Base-by-base conservation (phyloP, 257 asterid genomes). In the Scutellaria barbata region DNA sequence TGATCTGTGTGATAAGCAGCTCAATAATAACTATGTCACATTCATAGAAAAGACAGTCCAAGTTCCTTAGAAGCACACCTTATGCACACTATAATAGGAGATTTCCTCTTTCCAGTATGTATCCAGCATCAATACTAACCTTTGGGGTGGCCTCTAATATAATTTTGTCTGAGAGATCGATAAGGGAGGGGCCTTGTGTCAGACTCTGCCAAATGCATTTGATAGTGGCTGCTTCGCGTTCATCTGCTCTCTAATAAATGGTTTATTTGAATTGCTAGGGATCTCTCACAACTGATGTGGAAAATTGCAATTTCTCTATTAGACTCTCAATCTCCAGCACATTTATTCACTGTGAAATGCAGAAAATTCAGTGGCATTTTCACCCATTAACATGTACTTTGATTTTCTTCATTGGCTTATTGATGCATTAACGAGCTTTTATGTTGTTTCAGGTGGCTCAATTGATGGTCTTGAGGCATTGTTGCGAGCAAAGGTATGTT, bases 401-500 rank as follows among this genome's bases (percentile, higher is more conserved):
- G 61, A 52, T 69, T 69, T 51, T 75, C 65, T 61, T 45, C 30
- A 10, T 56, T 47, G 61, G 63, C 55, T 75, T 35, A 43, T 7
- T 54, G 57, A 40, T 69, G 73, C 66, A 55, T 37, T 77, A 20
- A 68, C 79, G 72, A 58, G 48, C 57, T 39, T 50, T 54, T 22
- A 61, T 80, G 42, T 64, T 63, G 45, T 84, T 68, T 79, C 89
- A 95, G 99, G 89, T 83, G 90, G 92, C 78, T 86, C 98, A 51
- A 77, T 95, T 85, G 89, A 85, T 62, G 89, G 96, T 77, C 97
- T 92, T 41, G 97, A 95, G 85, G 75, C 84, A 42, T 69, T 92
- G 84, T 74, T 95, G 77, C 98, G 86, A 50, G 92, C 98, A 56
- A 95, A 88, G 98, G 98, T 94, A 72, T 64, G 79, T 75, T 79